These are phyloP conservation scores for Candida gorgasii DNA, from an alignment of 805 yeast species.

Conservation along the genomic window DNA sequence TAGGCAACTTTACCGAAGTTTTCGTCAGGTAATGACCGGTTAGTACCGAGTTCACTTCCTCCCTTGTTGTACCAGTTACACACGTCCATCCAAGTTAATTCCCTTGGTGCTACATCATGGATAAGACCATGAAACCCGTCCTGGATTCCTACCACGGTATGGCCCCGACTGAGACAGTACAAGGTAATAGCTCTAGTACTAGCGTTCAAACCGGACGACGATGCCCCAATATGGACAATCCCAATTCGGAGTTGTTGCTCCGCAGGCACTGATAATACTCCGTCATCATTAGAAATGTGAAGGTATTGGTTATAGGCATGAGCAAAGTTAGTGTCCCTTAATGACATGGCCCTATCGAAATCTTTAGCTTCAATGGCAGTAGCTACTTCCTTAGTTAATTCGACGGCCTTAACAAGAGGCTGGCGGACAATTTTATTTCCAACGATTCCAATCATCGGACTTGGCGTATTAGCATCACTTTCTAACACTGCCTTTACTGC, in stretches of 20 bases:
- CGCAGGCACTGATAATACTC: constrained; percentile 42
- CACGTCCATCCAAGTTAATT: constrained; percentile 66
- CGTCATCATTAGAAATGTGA: constrained; percentile 50
- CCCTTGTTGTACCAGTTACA: constrained; percentile 74
- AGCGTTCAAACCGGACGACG: constrained; percentile 76
- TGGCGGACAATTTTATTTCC: constrained; percentile 70
- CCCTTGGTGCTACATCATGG: constrained; percentile 59
- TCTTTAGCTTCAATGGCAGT: constrained; percentile 63
- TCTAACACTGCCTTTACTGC: constrained; percentile 77
- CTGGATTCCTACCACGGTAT: constrained; percentile 66
- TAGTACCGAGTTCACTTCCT: constrained; percentile 83
- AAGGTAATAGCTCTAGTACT: constrained; percentile 76
- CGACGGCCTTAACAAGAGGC: constrained; percentile 73
- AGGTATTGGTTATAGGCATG: constrained; percentile 65
- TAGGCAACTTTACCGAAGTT: constrained; percentile 73
- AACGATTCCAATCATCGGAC: constrained; percentile 74
- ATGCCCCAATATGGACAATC: constrained; percentile 76
- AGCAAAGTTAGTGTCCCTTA: constrained; percentile 70
- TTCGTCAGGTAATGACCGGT: constrained; percentile 66
- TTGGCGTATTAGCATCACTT: constrained; percentile 66
- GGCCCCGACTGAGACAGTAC: constrained; percentile 75
- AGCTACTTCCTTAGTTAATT: constrained; percentile 70
- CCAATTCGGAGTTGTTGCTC: constrained; percentile 62
- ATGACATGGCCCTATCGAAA: constrained; percentile 66
- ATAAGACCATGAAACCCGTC: constrained; percentile 76